Evolutionary conservation across 208 protist species (phyloP).

Genomic region (Sergeia podlipaevii): DNA sequence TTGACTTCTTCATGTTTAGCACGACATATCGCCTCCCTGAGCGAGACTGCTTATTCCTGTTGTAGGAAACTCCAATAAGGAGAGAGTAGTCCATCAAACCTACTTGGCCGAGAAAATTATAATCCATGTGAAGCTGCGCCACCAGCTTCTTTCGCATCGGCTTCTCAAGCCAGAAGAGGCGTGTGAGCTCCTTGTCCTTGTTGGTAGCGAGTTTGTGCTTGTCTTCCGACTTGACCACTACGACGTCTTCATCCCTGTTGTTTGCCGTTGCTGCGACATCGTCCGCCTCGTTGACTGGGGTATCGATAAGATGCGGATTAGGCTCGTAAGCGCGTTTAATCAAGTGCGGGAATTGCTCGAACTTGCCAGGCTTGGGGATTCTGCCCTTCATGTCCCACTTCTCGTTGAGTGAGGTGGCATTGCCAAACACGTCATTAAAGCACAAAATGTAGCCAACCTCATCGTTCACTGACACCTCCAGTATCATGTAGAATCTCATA

Average conservation of each 20-base stretch:
- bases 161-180: conserved; percentile 68
- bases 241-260: conserved; percentile 8
- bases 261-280: neutral
- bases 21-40: conserved; percentile 26
- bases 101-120: conserved; percentile 38
- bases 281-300: conserved; percentile 11
- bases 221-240: conserved; percentile 27
- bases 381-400: conserved; percentile 90
- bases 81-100: conserved; percentile 88
- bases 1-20: conserved; percentile 38
- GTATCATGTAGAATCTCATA: conserved; percentile 79
- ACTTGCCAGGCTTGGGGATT: conserved; percentile 79
- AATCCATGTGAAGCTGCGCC: conserved; percentile 54
- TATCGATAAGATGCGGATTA: conserved; percentile 39
- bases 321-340: conserved; percentile 49
- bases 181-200: conserved; percentile 86
- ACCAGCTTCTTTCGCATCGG: conserved; percentile 36
- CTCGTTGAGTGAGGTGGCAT: conserved; percentile 56
- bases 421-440: conserved; percentile 71
- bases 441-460: conserved; percentile 74
- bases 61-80: conserved; percentile 78
- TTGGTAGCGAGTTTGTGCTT: conserved; percentile 38
- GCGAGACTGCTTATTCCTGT: conserved; percentile 41
- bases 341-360: conserved; percentile 48
- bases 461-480: conserved; percentile 33